A percentile compares a stretch with the other conserved stretches of the same genome.
Conservation (phyloP, 441 rosid genomes). For the California macrophylla region DNA sequence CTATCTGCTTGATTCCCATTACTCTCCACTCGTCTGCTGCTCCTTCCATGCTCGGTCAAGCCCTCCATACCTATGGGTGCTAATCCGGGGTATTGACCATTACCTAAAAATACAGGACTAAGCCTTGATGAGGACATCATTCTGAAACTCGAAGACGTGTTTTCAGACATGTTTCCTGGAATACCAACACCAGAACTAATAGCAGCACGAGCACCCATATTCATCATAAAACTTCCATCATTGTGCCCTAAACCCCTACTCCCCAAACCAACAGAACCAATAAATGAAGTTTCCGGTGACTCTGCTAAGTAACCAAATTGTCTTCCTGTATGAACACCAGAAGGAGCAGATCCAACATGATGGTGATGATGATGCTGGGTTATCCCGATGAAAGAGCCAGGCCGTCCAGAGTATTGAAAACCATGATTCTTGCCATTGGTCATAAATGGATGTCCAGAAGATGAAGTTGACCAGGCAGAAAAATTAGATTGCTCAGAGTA, state of each 20-base stretch:
- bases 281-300: conserved; percentile 51
- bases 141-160: conserved; percentile 38
- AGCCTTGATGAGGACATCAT: conserved; percentile 68
- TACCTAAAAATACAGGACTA: conserved; percentile 43
- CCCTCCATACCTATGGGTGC: conserved; percentile 43
- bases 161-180: conserved; percentile 42
- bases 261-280: conserved; percentile 38
- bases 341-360: conserved; percentile 81
- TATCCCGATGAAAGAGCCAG: conserved; percentile 39
- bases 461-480: conserved; percentile 50
- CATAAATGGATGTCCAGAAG: conserved; percentile 49
- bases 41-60: conserved; percentile 53
- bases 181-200: conserved; percentile 35
- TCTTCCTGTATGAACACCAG: conserved; percentile 47
- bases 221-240: conserved; percentile 48
- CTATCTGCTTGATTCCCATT: conserved; percentile 54
- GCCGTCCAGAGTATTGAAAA: conserved; percentile 35
- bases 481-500: conserved; percentile 43
- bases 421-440: conserved; percentile 43
- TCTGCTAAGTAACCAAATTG: conserved; percentile 72
- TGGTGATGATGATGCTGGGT: conserved; percentile 55
- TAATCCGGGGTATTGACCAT: conserved; percentile 43
- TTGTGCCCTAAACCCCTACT: conserved; percentile 45
- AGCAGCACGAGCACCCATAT: conserved; percentile 37
- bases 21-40: conserved; percentile 49